Percentiles rank a stretch among this genome's conserved stretches.
Conservation (phyloP, 2,329 filamentous ascomycete genomes). For the Cadophora malorum region DNA sequence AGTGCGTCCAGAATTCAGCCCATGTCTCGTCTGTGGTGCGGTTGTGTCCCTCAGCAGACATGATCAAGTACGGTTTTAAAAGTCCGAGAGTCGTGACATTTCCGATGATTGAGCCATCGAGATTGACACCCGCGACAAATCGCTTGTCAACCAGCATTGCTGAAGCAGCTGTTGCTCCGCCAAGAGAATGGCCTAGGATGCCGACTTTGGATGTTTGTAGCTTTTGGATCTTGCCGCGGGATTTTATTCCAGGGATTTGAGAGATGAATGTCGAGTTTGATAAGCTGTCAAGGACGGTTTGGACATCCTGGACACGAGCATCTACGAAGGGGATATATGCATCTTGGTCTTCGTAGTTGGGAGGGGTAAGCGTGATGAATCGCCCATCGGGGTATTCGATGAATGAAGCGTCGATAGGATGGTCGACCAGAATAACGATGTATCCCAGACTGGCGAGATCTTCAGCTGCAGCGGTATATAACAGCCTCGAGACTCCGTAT, state of each 20-base stretch:
- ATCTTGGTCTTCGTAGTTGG: conserved; percentile 7
- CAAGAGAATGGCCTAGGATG: conserved; percentile 38
- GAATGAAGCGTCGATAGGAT: conserved; percentile 44
- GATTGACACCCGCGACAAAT: conserved; percentile 46
- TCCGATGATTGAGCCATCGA: conserved; percentile 47
- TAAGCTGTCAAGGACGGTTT: conserved; percentile 30
- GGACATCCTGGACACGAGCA: conserved; percentile 31
- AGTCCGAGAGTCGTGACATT: conserved; percentile 39
- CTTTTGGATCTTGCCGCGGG: background rate
- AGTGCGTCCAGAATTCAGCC: conserved; percentile 29
- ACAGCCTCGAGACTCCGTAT: conserved; percentile 38
- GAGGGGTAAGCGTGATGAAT: conserved; percentile 12
- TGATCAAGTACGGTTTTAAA: conserved; percentile 42
- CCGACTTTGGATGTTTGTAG: conserved; percentile 25
- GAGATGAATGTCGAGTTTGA: conserved; percentile 14
- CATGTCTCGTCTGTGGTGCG: conserved; percentile 30
- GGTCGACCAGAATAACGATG: conserved; percentile 45
- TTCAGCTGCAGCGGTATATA: conserved; percentile 42
- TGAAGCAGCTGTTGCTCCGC: conserved; percentile 45
- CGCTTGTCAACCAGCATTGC: conserved; percentile 42
- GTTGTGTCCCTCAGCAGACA: conserved; percentile 43
- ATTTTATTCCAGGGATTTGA: conserved; percentile 25
- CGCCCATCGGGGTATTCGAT: conserved; percentile 44
- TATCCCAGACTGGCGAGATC: conserved; percentile 45
- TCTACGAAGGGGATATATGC: conserved; percentile 22